Evolutionary conservation across 305 asterid species (phyloP), one percentile per base, ranked within the genome.

Genomic region (Caryopteris hybrid): DNA sequence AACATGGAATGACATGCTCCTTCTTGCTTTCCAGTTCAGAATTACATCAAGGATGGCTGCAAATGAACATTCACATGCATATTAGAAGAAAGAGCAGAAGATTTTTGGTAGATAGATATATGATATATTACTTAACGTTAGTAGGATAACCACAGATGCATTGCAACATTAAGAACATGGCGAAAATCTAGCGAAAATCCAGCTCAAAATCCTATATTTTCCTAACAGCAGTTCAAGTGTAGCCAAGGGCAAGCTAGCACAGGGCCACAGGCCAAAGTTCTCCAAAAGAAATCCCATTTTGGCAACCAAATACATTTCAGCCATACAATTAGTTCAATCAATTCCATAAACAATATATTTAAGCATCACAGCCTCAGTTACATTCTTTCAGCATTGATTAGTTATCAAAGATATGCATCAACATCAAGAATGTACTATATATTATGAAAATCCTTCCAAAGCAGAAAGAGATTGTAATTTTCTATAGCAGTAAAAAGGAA

Each of bases 1-100:
- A 73, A 95, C 99, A 81, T 91, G 82, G 74, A 89, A 82, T 60
- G 99, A 78, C 99, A 95, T 95, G 81, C 94, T 89, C 54, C 70
- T 83, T 80, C 98, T 85, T 65, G 98, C 97, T 88, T 95, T 91
- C 82, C 86, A 92, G 74, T 78, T 91, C 65, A 95, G 79, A 70
- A 89, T 84, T 54, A 95, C 91, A 81, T 95, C 99, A 60, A 95
- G 96, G 69, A 88, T 56, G 64, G 97, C 99, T 95, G 94, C 84
- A 81, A n/a, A 58, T 48, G 65, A 42, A 68, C 27, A 61, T 34
- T 48, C 57, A 43, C 11, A 70, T 53, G 18, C 38, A 72, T 56
- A 64, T 73, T 56, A 73, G 29, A 71, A 68, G 59, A 70, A 66
- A 29, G 47, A 60, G 41, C 51, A 65, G 34, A 36, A 61, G 56